These are phyloP conservation scores for Lecanicillium sp. DNA, from an alignment of 2,329 filamentous ascomycete genomes.

Conservation along the genomic window DNA sequence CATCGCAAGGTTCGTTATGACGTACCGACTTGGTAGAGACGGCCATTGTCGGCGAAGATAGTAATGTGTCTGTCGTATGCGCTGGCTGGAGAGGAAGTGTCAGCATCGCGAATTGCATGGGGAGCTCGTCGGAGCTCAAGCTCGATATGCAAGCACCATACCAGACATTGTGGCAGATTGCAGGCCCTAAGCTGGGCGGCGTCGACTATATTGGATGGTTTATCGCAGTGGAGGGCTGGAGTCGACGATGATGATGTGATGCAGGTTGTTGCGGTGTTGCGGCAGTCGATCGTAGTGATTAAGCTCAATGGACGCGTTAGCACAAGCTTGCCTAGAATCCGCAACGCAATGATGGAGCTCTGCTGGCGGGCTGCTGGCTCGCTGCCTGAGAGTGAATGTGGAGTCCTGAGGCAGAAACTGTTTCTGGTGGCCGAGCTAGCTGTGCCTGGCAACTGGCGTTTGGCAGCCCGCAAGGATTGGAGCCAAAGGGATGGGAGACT, in stretches of 20 bases:
- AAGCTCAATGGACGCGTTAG: conserved; percentile 34
- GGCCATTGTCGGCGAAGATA: conserved; percentile 98
- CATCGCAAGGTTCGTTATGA: conserved; percentile 22
- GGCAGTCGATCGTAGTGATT: conserved; percentile 7
- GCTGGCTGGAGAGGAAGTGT: conserved; percentile 40
- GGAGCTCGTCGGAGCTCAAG: conserved; percentile 16
- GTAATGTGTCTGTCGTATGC: conserved; percentile 99
- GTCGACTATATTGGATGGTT: neutral
- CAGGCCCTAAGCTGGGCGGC: conserved; percentile 16
- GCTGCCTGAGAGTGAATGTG: conserved; percentile 6
- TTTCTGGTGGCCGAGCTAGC: neutral
- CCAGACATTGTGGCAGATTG: conserved; percentile 45
- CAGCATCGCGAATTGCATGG: conserved; percentile 23
- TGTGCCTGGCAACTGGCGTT: neutral
- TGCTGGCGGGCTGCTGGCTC: neutral
- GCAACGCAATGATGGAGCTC: conserved; percentile 14
- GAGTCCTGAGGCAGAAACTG: conserved; percentile 7
- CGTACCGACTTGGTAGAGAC: conserved; percentile 99
- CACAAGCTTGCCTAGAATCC: conserved; percentile 42
- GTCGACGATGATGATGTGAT: conserved; percentile 18
- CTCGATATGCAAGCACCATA: conserved; percentile 23
- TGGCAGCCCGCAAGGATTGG: neutral
- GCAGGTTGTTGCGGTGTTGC: conserved; percentile 19
- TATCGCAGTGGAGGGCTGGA: neutral
- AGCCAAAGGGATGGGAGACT: neutral